Percentiles rank a stretch among this genome's conserved stretches.
Evolutionary conservation across 371 early-diverging fungal genomes (phyloP).

Genomic region (Circinella minor): DNA sequence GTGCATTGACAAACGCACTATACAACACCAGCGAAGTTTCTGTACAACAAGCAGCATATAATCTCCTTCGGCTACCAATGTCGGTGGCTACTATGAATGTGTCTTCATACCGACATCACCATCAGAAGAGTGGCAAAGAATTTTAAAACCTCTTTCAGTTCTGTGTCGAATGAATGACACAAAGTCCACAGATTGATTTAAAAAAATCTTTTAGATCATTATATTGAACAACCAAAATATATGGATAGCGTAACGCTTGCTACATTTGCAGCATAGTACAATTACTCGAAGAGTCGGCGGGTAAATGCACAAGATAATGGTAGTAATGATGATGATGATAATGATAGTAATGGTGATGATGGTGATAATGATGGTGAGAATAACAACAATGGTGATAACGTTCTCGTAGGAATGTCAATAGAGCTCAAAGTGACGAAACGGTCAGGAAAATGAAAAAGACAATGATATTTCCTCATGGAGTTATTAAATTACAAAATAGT

Average conservation of each 20-base stretch:
- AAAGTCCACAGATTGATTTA: neutral
- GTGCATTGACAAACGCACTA: neutral
- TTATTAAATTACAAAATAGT: neutral
- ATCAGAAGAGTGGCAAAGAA: neutral
- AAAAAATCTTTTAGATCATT: neutral
- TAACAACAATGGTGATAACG: neutral
- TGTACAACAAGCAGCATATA: conserved; percentile 6
- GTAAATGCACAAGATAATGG: too few species aligned
- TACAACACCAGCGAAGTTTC: conserved; percentile 11
- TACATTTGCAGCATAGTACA: neutral
- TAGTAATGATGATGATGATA: too few species aligned
- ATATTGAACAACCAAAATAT: neutral
- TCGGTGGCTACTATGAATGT: neutral
- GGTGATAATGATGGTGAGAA: too few species aligned
- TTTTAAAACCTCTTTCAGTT: neutral
- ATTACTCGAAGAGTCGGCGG: neutral
- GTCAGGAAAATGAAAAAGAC: too few species aligned
- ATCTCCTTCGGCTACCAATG: neutral
- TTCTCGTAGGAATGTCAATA: too few species aligned
- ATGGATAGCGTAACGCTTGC: neutral
- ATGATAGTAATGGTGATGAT: too few species aligned
- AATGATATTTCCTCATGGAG: neutral
- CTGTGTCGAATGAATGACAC: too few species aligned
- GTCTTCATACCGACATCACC: neutral
- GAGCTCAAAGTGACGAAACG: too few species aligned